phyloP scores from a whole-genome alignment of 2,329 filamentous ascomycete species.

The Penicillium sclerotiorum region DNA sequence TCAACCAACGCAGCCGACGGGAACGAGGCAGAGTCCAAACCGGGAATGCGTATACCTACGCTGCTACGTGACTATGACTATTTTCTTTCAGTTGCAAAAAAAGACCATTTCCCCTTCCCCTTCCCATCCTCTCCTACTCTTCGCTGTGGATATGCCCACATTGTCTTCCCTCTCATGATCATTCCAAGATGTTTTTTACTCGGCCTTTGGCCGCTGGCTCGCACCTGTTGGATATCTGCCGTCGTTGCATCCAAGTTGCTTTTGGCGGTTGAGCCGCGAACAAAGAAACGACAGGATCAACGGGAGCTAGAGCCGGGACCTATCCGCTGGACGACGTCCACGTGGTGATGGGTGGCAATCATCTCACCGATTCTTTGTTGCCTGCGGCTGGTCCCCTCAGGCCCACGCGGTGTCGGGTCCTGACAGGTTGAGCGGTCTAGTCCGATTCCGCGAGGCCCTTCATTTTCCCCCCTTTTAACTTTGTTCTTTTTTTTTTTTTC shows the following conservation, averaged over 20 bases:
- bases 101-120: neutral
- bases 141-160: neutral
- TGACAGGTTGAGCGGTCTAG: constrained; percentile 16
- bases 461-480: neutral
- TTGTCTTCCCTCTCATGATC: neutral
- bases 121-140: neutral
- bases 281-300: neutral
- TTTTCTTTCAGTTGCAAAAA: neutral
- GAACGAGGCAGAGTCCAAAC: constrained; percentile 33
- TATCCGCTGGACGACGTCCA: constrained; percentile 7
- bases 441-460: neutral
- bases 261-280: constrained; percentile 10
- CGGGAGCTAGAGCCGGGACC: constrained; percentile 6
- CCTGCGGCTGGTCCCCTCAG: neutral
- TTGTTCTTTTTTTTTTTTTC: neutral
- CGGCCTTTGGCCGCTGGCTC: neutral
- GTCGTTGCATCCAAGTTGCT: neutral
- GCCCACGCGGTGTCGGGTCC: constrained; percentile 9
- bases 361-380: constrained; percentile 24
- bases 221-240: constrained; percentile 1
- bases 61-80: too few species aligned
- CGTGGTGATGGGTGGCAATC: constrained; percentile 8
- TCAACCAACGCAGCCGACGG: constrained; percentile 27
- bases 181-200: neutral
- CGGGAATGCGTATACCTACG: too few species aligned